phyloP scores from a whole-genome alignment of 2,329 filamentous ascomycete species.

The Daldinia sp. region DNA sequence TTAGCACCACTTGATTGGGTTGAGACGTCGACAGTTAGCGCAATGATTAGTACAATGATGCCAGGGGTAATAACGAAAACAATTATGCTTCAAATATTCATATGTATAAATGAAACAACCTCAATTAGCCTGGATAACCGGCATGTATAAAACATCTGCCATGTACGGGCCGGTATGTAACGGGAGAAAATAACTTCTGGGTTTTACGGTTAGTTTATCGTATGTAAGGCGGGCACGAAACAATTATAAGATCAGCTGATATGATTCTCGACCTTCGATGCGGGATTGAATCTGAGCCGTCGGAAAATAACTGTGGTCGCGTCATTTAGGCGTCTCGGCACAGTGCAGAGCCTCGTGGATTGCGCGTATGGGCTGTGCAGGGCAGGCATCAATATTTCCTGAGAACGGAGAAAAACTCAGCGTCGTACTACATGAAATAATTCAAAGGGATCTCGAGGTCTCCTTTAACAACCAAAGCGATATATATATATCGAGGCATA shows the following conservation, averaged over 20 bases:
- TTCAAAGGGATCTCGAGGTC: neutral
- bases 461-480: neutral
- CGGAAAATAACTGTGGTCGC: conserved; percentile 31
- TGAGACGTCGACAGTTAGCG: neutral
- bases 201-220: neutral
- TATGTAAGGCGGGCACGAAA: neutral
- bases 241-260: conserved; percentile 22
- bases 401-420: conserved; percentile 15
- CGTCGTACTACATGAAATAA: neutral
- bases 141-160: neutral
- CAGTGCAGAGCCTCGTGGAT: conserved; percentile 39
- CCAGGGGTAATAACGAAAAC: neutral
- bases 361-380: conserved; percentile 37
- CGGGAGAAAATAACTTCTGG: neutral
- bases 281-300: conserved; percentile 26
- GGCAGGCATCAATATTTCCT: conserved; percentile 32
- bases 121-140: neutral
- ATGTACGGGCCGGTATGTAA: neutral
- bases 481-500: neutral
- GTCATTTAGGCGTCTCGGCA: conserved; percentile 35
- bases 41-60: no score
- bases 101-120: neutral
- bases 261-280: conserved; percentile 20
- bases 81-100: neutral
- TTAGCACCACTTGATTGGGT: neutral